A percentile compares a stretch with the other conserved stretches of the same genome.
Evolutionary conservation across 2,329 filamentous ascomycete genomes (phyloP).

Genomic region (Penicillium sp.): DNA sequence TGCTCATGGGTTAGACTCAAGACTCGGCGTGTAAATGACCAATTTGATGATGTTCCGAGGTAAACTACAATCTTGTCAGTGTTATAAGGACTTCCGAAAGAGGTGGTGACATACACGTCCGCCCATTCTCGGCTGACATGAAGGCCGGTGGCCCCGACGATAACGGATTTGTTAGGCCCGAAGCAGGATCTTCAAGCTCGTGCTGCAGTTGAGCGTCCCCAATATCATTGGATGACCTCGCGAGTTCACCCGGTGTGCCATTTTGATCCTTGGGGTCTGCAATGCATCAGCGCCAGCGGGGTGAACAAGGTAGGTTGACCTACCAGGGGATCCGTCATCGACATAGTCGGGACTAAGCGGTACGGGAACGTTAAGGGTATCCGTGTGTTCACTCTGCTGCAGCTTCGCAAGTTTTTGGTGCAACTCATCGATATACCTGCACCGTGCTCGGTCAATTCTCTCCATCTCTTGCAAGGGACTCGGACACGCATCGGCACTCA

Average conservation of each 20-base stretch:
- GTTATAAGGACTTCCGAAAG: not conserved
- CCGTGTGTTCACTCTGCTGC: conserved; percentile 13
- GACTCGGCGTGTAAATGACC: conserved; percentile 24
- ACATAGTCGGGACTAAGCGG: conserved; percentile 21
- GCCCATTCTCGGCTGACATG: conserved; percentile 42
- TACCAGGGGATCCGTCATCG: conserved; percentile 13
- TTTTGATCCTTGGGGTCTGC: conserved; percentile 18
- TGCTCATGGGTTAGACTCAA: conserved; percentile 23
- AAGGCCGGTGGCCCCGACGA: conserved; percentile 44
- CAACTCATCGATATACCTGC: conserved; percentile 40
- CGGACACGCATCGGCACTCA: conserved; percentile 19
- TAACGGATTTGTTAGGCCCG: conserved; percentile 45
- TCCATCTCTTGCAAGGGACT: not conserved
- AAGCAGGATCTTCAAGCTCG: conserved; percentile 29
- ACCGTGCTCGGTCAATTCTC: not conserved
- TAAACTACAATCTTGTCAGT: conserved; percentile 26
- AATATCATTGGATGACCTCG: conserved; percentile 13
- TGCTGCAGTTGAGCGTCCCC: conserved; percentile 11
- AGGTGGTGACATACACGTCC: conserved; percentile 39
- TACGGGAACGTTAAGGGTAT: not conserved
- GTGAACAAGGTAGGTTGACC: not conserved
- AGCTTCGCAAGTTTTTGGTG: conserved; percentile 30
- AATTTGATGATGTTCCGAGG: conserved; percentile 24
- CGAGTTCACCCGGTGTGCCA: conserved; percentile 19
- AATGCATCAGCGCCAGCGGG: conserved; percentile 3